phyloP scores from a whole-genome alignment of 2,329 filamentous ascomycete genomes.

The Grosmannia clavigera region DNA sequence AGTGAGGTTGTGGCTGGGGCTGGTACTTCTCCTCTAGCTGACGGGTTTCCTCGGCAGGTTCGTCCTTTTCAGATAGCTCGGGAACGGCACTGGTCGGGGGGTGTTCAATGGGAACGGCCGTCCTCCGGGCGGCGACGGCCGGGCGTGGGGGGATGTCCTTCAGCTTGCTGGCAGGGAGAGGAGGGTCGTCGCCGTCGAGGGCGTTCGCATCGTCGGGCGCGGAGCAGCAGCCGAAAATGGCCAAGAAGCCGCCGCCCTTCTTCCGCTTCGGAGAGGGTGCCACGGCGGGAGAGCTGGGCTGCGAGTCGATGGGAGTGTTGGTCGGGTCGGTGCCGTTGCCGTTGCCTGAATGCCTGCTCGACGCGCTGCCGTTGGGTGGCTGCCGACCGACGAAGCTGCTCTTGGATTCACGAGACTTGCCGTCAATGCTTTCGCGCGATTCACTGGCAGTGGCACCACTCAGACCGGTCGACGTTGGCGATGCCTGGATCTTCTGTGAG shows the following conservation, averaged over 20 bases:
- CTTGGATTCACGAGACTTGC: conserved; percentile 53
- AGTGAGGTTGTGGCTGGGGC: background rate
- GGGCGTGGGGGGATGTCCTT: conserved; percentile 43
- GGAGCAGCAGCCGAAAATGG: conserved; percentile 55
- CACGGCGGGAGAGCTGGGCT: conserved; percentile 37
- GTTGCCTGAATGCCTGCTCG: conserved; percentile 44
- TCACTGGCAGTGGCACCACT: conserved; percentile 49
- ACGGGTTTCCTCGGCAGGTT: conserved; percentile 15
- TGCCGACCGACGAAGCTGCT: conserved; percentile 50
- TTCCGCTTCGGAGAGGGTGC: conserved; percentile 36
- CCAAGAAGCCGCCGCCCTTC: conserved; percentile 36
- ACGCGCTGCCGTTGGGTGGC: conserved; percentile 51
- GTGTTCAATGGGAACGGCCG: conserved; percentile 40
- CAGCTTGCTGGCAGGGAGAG: conserved; percentile 41
- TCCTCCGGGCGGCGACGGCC: conserved; percentile 40
- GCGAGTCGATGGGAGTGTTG: conserved; percentile 35
- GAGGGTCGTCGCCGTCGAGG: conserved; percentile 40
- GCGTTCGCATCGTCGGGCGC: conserved; percentile 47
- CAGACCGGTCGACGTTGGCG: conserved; percentile 45
- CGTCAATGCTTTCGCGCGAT: conserved; percentile 48
- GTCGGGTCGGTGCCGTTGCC: conserved; percentile 41
- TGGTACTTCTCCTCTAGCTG: conserved; percentile 8
- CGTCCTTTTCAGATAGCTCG: conserved; percentile 37
- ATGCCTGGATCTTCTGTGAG: conserved; percentile 47
- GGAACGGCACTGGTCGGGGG: conserved; percentile 25